phyloP scores from a whole-genome alignment of 371 early-diverging fungal genomes.

The Entomophthora muscae region DNA sequence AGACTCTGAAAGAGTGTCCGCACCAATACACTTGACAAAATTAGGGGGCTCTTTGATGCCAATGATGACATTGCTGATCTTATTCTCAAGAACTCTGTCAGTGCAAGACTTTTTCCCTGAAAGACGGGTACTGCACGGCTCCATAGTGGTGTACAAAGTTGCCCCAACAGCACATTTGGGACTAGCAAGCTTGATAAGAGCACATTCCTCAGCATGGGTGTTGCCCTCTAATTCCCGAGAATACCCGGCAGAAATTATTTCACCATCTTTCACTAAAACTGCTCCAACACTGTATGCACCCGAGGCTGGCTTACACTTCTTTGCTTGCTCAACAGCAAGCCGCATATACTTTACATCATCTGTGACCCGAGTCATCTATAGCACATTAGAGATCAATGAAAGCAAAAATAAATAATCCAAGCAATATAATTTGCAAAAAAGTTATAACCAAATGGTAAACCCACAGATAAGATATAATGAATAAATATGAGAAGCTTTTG shows the following conservation, averaged over 20 bases:
- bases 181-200: conserved; percentile 39
- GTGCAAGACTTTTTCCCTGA: conserved; percentile 60
- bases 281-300: conserved; percentile 89
- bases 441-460: too few species aligned
- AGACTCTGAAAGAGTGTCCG: neutral
- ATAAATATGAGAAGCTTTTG: too few species aligned
- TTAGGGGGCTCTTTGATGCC: conserved; percentile 77
- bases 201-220: conserved; percentile 82
- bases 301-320: conserved; percentile 47
- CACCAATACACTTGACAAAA: conserved; percentile 32
- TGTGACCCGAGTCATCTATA: too few species aligned
- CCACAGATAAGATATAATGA: too few species aligned
- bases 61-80: conserved; percentile 57
- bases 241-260: conserved; percentile 48
- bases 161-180: conserved; percentile 10
- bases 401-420: too few species aligned
- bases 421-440: too few species aligned
- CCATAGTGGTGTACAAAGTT: conserved; percentile 82
- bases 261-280: conserved; percentile 16
- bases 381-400: too few species aligned
- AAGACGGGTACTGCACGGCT: conserved; percentile 63
- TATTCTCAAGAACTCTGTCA: conserved; percentile 41
- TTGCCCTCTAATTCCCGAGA: conserved; percentile 81
- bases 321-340: conserved; percentile 59
- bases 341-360: conserved; percentile 25